Percentiles rank a stretch among this genome's conserved stretches.
Evolutionary conservation across 2,329 filamentous ascomycete species (phyloP).

Genomic region (Westerdykella ornata): DNA sequence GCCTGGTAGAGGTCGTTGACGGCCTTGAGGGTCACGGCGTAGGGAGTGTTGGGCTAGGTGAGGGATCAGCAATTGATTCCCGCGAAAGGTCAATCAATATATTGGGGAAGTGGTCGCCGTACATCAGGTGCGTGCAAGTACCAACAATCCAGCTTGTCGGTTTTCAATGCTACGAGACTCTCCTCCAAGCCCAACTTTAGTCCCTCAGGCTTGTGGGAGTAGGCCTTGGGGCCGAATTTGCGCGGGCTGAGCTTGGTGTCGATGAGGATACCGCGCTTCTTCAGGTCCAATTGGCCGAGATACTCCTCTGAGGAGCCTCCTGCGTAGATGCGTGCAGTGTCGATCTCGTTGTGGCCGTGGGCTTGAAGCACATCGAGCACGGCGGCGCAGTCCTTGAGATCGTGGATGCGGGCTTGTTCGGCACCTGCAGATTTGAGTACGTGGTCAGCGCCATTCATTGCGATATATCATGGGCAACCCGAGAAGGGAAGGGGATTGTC

Average conservation of each 20-base stretch:
- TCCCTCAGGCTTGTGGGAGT: neutral
- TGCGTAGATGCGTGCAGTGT: slow-evolving; percentile 35
- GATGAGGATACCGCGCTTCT: slow-evolving; percentile 35
- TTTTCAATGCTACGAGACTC: neutral
- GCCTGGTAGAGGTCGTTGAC: slow-evolving; percentile 7
- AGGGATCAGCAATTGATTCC: too few relatives aligned
- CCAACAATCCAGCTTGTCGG: neutral
- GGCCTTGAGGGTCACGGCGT: too few relatives aligned
- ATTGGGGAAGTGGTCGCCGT: too few relatives aligned
- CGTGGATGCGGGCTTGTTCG: slow-evolving; percentile 4
- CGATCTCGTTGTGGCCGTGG: slow-evolving; percentile 28
- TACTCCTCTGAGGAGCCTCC: slow-evolving; percentile 33
- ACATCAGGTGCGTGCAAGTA: too few relatives aligned
- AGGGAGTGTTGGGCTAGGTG: too few relatives aligned
- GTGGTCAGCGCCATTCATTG: too few relatives aligned
- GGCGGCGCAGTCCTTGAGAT: slow-evolving; percentile 2
- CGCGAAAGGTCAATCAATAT: too few relatives aligned
- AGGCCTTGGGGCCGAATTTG: neutral
- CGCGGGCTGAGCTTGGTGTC: slow-evolving; percentile 36
- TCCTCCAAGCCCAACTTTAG: neutral
- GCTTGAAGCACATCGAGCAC: slow-evolving; percentile 23
- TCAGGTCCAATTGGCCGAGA: slow-evolving; percentile 38
- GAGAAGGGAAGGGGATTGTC: neutral
- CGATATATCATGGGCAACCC: too few relatives aligned
- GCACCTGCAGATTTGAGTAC: too few relatives aligned